Evolutionary conservation across 1,139 yeast genomes (phyloP), one percentile per base, ranked within the genome.

Genomic region (Candida neerlandica): DNA sequence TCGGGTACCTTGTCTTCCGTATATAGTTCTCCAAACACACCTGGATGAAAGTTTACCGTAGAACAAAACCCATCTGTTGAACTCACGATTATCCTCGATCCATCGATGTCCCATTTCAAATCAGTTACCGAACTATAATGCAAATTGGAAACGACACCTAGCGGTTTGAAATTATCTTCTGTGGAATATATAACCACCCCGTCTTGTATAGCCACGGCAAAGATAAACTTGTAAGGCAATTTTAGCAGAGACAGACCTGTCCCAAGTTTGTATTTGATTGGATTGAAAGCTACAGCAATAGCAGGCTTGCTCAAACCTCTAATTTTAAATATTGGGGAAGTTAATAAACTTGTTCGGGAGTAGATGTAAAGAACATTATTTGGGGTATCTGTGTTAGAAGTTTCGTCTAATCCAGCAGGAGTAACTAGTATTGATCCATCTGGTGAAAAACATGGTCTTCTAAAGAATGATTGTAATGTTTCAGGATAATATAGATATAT

Each of bases 1-100:
- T 38, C 44, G 14, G 37, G 27, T 7, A 34, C 40, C 15, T 29
- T 11, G 23, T 43, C 39, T 21, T 49, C 53, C 4, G 23, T 41
- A 42, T 54, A 55, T 19, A 29, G 32, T 35, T 66, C 72, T 1
- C 96, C 96, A 46, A 89, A 76, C 18, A 78, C 75, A 1, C 69
- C 77, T 1, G 66, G 63, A 3, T 77, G 78, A 51, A 89, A 82
- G 5, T 70, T 66, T 2, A 90, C 66, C 38, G 78, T 77, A 0
- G 97, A 87, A 59, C 97, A 89, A 61, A 90, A 92, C 19, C 99
- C 99, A 66, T 95, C 99, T 0, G 96, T 87, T 0, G 97, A 89
- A n/a, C 96, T 83, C 30, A 87, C 78, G 55, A 92, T 72, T 26
- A 94, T 67, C 15, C 80, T 71, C n/a, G 69, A 68, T 0, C 98